Evolutionary conservation across 2,329 filamentous ascomycete genomes (phyloP), one percentile per base, ranked within the genome.

Genomic region (Xylariaceae sp.): DNA sequence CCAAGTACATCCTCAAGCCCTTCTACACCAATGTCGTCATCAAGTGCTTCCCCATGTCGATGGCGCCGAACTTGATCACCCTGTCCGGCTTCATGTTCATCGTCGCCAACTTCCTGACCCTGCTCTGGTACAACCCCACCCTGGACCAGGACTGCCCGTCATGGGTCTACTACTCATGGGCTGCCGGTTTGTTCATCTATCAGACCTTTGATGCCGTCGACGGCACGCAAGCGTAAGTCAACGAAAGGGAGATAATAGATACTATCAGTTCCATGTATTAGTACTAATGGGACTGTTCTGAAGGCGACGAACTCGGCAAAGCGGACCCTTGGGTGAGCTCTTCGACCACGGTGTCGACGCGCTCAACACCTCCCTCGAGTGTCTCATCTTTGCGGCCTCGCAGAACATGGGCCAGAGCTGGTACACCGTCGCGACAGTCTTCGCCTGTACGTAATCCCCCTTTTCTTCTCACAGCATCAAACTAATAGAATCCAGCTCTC

Each of bases 151-250:
- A 99, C 73, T 97, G 93, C 73, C 94, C 94, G 8, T 73, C 84
- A 1, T 99, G 94, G 94, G 93, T 99, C 13, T 99, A 99, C 79
- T 89, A 88, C 66, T 89, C 86, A 69, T 99, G 92, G 90, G 88
- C 92, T 3, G 75, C 89, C 37, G 94, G 94, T 1, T 77, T 99
- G 66, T 97, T 97, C 73, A 75, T 97, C 55, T 99, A 99, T 76
- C 94, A 99, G 82, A 97, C 93, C 1, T 97, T 99, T 76, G 94
- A 99, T 76, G 94, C 93, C 1, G 92, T 97, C 30, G 94, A 99
- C 75, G 94, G 94, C 55, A 84, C 88, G 35, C 94, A 99, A 74
- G 94, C 94, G 86, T 91, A 80, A 73, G 88, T 63, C 44, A 34
- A 30, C 6, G 53, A n/a, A n/a, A n/a, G 37, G 37, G 37, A 51